Percentiles rank a stretch among this genome's conserved stretches.
phyloP scores from a whole-genome alignment of 352 stramenopile species.

The Pilasporangium apinafurcum region DNA sequence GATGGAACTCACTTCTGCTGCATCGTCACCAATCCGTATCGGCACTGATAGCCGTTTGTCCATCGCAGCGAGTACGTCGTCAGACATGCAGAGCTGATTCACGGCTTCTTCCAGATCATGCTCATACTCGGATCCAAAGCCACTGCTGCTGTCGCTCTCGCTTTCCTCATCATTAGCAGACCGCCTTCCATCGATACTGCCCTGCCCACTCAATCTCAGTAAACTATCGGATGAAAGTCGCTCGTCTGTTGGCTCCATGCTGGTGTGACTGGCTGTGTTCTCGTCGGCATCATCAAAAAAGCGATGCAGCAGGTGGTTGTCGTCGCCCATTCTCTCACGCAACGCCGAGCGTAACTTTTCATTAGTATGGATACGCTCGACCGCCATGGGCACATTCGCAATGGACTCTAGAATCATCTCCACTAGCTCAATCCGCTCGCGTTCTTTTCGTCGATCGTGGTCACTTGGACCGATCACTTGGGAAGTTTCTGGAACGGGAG shows the following conservation, averaged over 20 bases:
- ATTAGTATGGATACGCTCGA: slow-evolving; percentile 69
- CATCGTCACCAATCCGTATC: slow-evolving; percentile 35
- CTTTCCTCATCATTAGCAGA: slow-evolving; percentile 4
- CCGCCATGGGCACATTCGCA: slow-evolving; percentile 57
- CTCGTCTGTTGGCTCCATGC: slow-evolving; percentile 1
- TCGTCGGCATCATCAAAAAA: slow-evolving; percentile 31
- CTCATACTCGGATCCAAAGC: slow-evolving; percentile 61
- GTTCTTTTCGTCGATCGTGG: slow-evolving; percentile 42
- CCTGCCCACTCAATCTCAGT: neutral
- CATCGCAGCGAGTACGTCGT: slow-evolving; percentile 40
- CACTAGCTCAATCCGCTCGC: slow-evolving; percentile 59
- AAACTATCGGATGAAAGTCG: slow-evolving; percentile 18
- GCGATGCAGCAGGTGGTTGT: slow-evolving; percentile 37
- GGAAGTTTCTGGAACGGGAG: too few relatives aligned
- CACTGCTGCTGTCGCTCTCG: slow-evolving; percentile 29
- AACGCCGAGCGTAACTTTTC: slow-evolving; percentile 51
- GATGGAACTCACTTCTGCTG: slow-evolving; percentile 15
- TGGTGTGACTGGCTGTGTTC: too few relatives aligned
- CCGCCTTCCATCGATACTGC: slow-evolving; percentile 10
- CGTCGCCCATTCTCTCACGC: slow-evolving; percentile 45
- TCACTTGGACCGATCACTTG: too few relatives aligned
- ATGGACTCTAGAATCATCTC: slow-evolving; percentile 75
- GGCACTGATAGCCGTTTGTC: slow-evolving; percentile 46
- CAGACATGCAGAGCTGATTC: slow-evolving; percentile 63
- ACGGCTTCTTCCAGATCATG: slow-evolving; percentile 62